Evolutionary conservation across 2,329 filamentous ascomycete species (phyloP).

Genomic region (Plenodomus biglobosus): DNA sequence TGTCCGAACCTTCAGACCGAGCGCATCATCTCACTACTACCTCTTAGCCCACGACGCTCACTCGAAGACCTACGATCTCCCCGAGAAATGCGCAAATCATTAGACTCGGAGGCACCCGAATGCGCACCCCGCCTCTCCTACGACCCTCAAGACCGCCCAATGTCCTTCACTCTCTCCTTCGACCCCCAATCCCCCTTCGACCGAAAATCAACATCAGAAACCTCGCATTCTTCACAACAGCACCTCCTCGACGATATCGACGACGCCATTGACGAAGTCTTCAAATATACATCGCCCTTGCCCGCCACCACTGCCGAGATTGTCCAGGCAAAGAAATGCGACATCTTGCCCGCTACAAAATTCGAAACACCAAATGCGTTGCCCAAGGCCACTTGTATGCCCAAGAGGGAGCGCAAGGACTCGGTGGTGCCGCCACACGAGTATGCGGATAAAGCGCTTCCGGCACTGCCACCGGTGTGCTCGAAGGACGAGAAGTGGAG

Average conservation of each 20-base stretch:
- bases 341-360: slow-evolving; percentile 14
- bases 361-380: slow-evolving; percentile 6
- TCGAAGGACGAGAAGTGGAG: slow-evolving; percentile 11
- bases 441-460: slow-evolving; percentile 10
- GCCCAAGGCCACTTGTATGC: slow-evolving; percentile 4
- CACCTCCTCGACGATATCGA: slow-evolving; percentile 27
- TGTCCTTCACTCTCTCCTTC: slow-evolving; percentile 19
- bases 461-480: slow-evolving; percentile 15
- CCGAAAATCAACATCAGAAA: slow-evolving; percentile 10
- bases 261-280: slow-evolving; percentile 28
- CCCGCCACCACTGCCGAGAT: slow-evolving; percentile 14
- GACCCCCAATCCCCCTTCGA: slow-evolving; percentile 19
- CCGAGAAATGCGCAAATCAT: background rate
- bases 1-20: slow-evolving; percentile 6
- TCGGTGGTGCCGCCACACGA: slow-evolving; percentile 18
- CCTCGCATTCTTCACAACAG: slow-evolving; percentile 11
- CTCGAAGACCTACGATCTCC: background rate
- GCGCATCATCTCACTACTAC: slow-evolving; percentile 7
- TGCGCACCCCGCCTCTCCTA: slow-evolving; percentile 12
- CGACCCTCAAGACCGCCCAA: slow-evolving; percentile 16
- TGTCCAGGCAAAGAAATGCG: background rate
- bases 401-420: slow-evolving; percentile 22
- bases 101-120: background rate
- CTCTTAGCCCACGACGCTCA: slow-evolving; percentile 5
- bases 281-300: slow-evolving; percentile 15